These are phyloP conservation scores for Rhododendron ovatum DNA, from an alignment of 148 eudicot genomes.

Conservation along the genomic window DNA sequence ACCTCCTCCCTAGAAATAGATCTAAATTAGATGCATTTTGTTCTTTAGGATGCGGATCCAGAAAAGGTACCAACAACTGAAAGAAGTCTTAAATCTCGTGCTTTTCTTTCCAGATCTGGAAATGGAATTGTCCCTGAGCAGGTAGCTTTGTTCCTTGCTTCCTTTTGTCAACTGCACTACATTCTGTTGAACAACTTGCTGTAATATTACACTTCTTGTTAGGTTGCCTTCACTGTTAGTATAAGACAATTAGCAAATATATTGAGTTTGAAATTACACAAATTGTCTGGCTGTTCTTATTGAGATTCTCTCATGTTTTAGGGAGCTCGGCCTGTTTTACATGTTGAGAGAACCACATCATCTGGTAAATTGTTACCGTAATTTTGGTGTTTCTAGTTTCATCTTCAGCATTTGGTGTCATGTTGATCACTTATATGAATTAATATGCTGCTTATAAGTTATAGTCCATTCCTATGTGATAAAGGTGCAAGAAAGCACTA, in stretches of 20 bases:
- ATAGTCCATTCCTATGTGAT: neutral
- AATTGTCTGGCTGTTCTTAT: neutral
- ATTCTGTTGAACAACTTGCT: neutral
- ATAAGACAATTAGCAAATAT: neutral
- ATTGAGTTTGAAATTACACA: neutral
- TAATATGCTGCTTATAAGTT: neutral
- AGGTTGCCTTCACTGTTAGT: neutral
- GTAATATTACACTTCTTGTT: neutral
- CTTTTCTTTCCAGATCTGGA: constrained; percentile 56
- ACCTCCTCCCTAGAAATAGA: neutral
- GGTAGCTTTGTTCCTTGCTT: constrained; percentile 30
- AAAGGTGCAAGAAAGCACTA: neutral
- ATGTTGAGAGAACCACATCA: constrained; percentile 55
- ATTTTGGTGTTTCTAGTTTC: neutral
- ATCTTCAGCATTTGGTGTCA: neutral
- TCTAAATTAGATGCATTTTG: constrained; percentile 8
- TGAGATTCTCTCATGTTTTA: constrained; percentile 15
- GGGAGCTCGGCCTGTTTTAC: constrained; percentile 53
- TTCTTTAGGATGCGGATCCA: constrained; percentile 56
- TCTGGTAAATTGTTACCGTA: constrained; percentile 47
- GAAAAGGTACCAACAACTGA: constrained; percentile 77
- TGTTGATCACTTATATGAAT: neutral
- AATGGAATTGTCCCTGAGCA: constrained; percentile 82
- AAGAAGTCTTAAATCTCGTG: constrained; percentile 71
- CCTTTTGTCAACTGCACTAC: neutral